phyloP scores from a whole-genome alignment of 768 basidiomycete genomes.

The Hygrophoropsis aurantiaca region DNA sequence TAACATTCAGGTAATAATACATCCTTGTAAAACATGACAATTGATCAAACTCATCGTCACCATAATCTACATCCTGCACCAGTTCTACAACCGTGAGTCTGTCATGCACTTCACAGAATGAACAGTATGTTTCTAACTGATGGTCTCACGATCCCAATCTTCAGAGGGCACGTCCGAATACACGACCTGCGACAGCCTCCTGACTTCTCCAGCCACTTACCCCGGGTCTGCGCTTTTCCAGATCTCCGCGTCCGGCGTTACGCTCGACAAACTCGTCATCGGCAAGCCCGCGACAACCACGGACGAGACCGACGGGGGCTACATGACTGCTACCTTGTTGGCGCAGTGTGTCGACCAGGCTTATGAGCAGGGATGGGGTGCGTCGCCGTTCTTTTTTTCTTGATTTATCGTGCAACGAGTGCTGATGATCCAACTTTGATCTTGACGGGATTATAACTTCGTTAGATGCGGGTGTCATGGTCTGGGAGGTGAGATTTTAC shows the following conservation, averaged over 20 bases:
- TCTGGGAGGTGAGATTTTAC: slow-evolving; percentile 26
- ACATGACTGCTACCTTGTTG: slow-evolving; percentile 55
- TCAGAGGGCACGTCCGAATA: slow-evolving; percentile 39
- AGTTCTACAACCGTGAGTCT: slow-evolving; percentile 23
- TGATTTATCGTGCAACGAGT: neutral
- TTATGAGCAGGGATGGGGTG: slow-evolving; percentile 23
- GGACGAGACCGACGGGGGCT: slow-evolving; percentile 58
- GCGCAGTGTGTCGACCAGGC: slow-evolving; percentile 63
- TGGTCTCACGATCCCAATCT: too few species aligned
- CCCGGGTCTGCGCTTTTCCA: slow-evolving; percentile 48
- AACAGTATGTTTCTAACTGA: neutral
- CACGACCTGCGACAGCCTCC: slow-evolving; percentile 36
- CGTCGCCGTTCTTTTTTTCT: neutral
- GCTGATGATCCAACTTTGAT: neutral
- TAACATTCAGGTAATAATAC: slow-evolving; percentile 35
- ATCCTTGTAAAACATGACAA: neutral
- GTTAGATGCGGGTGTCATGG: slow-evolving; percentile 15
- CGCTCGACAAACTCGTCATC: slow-evolving; percentile 66
- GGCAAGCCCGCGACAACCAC: slow-evolving; percentile 61
- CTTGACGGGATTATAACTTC: neutral
- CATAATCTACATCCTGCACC: neutral
- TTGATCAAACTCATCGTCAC: neutral
- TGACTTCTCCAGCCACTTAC: slow-evolving; percentile 40
- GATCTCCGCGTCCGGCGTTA: slow-evolving; percentile 53
- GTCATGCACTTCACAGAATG: neutral